These are phyloP conservation scores for Chionographis japonica DNA, from an alignment of 106 monocot genomes.

Conservation along the genomic window DNA sequence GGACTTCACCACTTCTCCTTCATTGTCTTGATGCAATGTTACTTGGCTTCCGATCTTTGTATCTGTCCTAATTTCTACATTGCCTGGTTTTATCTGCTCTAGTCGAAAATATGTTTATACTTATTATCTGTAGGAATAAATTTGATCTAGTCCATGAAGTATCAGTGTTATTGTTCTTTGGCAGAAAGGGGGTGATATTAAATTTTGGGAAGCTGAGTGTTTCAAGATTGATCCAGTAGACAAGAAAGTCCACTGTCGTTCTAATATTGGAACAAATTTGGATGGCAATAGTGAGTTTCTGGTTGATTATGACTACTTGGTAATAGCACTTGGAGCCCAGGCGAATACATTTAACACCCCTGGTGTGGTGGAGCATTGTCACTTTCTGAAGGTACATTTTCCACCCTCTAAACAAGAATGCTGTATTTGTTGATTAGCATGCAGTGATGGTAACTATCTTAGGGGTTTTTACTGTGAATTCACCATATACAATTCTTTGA, in stretches of 20 bases:
- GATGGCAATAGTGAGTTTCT: constrained; percentile 59
- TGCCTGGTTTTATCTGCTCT: too few relatives aligned
- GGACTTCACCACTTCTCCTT: too few relatives aligned
- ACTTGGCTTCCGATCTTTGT: too few relatives aligned
- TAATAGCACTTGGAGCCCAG: constrained; percentile 50
- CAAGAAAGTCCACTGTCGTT: constrained; percentile 51
- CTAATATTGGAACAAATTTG: constrained; percentile 42
- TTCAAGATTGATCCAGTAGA: constrained; percentile 60
- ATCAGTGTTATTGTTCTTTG: neutral
- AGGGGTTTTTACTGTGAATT: too few relatives aligned
- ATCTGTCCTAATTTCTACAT: too few relatives aligned
- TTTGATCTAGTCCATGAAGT: neutral
- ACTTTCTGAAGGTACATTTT: constrained; percentile 57
- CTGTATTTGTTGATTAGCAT: too few relatives aligned
- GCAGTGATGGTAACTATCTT: too few relatives aligned
- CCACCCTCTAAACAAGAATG: too few relatives aligned
- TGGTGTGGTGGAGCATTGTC: constrained; percentile 61
- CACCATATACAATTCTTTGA: too few relatives aligned
- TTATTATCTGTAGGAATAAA: too few relatives aligned
- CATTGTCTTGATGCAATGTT: too few relatives aligned
- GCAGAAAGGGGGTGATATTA: constrained; percentile 46
- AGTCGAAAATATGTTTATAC: too few relatives aligned
- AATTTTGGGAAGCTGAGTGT: constrained; percentile 69
- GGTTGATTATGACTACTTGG: constrained; percentile 62
- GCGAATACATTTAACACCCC: constrained; percentile 67